Evolutionary conservation across 2,329 filamentous ascomycete genomes (phyloP), one percentile per base, ranked within the genome.

Genomic region (Cladorrhinum sp.): DNA sequence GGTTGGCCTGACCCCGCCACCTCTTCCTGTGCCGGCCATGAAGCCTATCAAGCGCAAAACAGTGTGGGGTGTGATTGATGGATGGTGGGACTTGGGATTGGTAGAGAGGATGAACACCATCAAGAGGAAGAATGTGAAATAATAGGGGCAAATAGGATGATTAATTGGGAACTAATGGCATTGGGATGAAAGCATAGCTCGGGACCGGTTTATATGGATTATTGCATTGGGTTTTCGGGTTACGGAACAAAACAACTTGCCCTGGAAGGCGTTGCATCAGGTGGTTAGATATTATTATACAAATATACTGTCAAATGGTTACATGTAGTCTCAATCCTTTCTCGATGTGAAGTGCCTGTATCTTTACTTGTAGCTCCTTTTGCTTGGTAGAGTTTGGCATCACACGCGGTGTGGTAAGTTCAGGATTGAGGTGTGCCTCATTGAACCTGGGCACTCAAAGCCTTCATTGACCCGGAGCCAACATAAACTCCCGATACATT

Each of bases 21-120:
- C 21, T 5, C 23, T 51, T 16, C 42, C 49, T n/a, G 36, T 21
- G 9, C 54, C 48, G 16, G 42, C 33, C 2, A 50, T 30, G 12
- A 30, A 48, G 9, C 54, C 58, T 16, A 58, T 55, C 49, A 62
- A 59, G 59, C 56, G 65, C 42, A 66, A 59, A 63, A 68, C 64
- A 21, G 60, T 65, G 54, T 65, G 62, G 65, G 63, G 61, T 9
- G 28, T 64, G 16, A 52, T 67, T 49, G 65, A 69, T 18, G 67
- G 67, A 51, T 69, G 67, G 67, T 69, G 67, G 67, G 67, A 69
- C 48, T 51, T 69, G 61, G 66, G 66, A 23, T 28, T 69, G 39
- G 18, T 69, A 55, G 67, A 68, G 62, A 65, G 66, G 60, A 68
- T 69, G 66, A 61, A 61, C 14, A 69, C 66, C n/a, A 62, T 68